A percentile compares a stretch with the other conserved stretches of the same genome.
phyloP scores from a whole-genome alignment of 2,329 filamentous ascomycete genomes.

The Parastagonospora avenae region DNA sequence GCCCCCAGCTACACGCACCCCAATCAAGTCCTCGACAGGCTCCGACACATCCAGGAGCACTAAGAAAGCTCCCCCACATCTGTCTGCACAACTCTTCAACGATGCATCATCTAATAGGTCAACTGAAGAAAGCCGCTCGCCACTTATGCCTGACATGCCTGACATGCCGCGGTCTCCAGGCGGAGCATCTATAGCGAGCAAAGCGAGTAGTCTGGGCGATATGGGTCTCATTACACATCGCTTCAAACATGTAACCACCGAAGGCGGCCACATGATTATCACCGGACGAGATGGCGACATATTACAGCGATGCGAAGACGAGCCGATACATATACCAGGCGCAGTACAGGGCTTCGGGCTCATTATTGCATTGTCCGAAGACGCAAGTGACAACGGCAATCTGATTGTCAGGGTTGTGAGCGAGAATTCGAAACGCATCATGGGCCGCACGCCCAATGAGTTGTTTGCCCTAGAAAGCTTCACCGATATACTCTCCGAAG shows the following conservation, averaged over 20 bases:
- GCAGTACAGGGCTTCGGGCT: constrained; percentile 81
- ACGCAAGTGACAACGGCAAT: constrained; percentile 62
- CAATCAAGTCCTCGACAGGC: constrained; percentile 4
- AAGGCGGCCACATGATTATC: constrained; percentile 80
- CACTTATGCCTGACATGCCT: constrained; percentile 20
- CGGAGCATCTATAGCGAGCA: constrained; percentile 41
- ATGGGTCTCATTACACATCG: constrained; percentile 67
- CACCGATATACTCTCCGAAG: constrained; percentile 80
- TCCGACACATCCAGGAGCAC: constrained; percentile 11
- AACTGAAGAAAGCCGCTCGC: constrained; percentile 23
- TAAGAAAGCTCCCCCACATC: constrained; percentile 14
- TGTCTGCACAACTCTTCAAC: constrained; percentile 43
- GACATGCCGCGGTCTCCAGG: constrained; percentile 32
- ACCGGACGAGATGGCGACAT: constrained; percentile 75
- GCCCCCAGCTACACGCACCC: constrained; percentile 4
- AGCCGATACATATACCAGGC: constrained; percentile 86
- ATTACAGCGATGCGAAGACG: constrained; percentile 84
- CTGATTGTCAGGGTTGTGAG: constrained; percentile 75
- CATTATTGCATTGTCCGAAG: constrained; percentile 74
- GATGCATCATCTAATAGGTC: constrained; percentile 40
- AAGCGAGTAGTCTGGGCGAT: constrained; percentile 48
- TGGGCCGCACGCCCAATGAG: constrained; percentile 77
- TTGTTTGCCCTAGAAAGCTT: constrained; percentile 78
- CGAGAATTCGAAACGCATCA: constrained; percentile 76
- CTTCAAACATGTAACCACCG: constrained; percentile 78